phyloP scores from a whole-genome alignment of 1,284 basidiomycete genomes.

The Apiotrichum domesticum region DNA sequence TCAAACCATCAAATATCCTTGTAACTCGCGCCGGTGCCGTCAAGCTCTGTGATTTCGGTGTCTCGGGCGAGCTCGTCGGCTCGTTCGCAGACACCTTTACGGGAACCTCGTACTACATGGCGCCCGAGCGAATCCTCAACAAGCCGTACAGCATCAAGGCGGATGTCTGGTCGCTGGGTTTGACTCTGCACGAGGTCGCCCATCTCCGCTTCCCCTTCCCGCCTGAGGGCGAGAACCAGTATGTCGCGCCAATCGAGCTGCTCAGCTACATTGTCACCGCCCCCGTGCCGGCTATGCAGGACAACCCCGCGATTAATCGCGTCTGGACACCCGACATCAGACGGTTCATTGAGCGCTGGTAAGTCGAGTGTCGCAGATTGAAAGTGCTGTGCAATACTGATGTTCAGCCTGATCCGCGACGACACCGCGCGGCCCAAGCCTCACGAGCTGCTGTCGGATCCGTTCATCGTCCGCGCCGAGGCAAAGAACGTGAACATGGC shows the following conservation, averaged over 20 bases:
- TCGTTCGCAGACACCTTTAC: conserved; percentile 92
- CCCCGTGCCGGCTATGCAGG: conserved; percentile 71
- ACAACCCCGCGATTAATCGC: conserved; percentile 50
- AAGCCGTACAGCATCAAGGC: conserved; percentile 95
- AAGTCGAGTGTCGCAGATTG: conserved; percentile 40
- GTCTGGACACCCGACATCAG: conserved; percentile 82
- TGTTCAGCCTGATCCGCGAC: conserved; percentile 32
- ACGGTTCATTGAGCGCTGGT: conserved; percentile 86
- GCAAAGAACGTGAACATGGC: conserved; percentile 80
- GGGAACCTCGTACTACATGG: conserved; percentile 96
- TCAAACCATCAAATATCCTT: conserved; percentile 94
- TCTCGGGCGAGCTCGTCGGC: conserved; percentile 88
- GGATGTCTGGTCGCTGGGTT: conserved; percentile 94
- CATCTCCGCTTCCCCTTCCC: conserved; percentile 92
- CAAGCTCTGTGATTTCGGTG: conserved; percentile 93
- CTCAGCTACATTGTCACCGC: conserved; percentile 85
- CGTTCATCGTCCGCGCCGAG: conserved; percentile 76
- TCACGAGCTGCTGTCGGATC: conserved; percentile 74
- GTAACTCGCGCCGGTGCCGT: conserved; percentile 78
- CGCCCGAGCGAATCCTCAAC: conserved; percentile 91
- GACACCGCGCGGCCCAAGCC: conserved; percentile 70
- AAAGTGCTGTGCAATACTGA: not conserved
- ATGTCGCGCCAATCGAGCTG: conserved; percentile 82
- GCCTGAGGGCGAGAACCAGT: conserved; percentile 58
- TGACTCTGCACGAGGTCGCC: conserved; percentile 89